Conservation (phyloP, 176 grass and related monocot genomes). For the Rhynchospora breviuscula region DNA sequence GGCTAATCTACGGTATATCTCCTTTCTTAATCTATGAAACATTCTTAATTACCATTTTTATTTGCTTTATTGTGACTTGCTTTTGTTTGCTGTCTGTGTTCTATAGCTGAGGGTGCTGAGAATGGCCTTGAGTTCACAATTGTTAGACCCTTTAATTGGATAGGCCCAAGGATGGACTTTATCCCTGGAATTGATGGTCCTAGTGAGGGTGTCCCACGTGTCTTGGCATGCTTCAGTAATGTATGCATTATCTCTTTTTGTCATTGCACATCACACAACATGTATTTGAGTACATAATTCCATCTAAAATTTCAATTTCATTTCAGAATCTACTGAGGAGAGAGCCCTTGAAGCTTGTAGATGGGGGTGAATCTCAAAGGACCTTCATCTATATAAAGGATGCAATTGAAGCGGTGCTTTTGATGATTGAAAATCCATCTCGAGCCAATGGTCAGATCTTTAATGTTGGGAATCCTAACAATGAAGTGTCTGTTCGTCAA, state of each 20-base stretch:
- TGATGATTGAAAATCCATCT: conserved; percentile 97
- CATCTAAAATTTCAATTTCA: conserved; percentile 20
- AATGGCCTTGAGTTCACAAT: conserved; percentile 87
- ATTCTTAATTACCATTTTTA: neutral
- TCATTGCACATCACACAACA: conserved; percentile 6
- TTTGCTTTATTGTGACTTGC: conserved; percentile 12
- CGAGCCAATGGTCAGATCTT: conserved; percentile 87
- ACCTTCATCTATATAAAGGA: conserved; percentile 98
- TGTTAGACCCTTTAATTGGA: conserved; percentile 97
- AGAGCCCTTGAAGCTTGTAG: conserved; percentile 84
- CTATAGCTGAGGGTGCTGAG: conserved; percentile 82
- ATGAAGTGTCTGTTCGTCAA: conserved; percentile 88
- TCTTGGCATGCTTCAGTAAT: conserved; percentile 98
- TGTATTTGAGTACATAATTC: neutral
- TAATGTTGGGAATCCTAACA: conserved; percentile 92
- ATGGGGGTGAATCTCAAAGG: conserved; percentile 85
- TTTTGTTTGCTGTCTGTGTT: conserved; percentile 24
- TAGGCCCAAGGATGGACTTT: conserved; percentile 98
- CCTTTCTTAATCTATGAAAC: neutral
- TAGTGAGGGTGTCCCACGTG: conserved; percentile 90
- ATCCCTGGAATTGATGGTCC: conserved; percentile 97
- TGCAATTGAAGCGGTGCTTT: conserved; percentile 92
- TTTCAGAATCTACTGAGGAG: conserved; percentile 80
- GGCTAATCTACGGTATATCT: conserved; percentile 75
- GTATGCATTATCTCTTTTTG: conserved; percentile 32